Base-by-base conservation (phyloP, 2,329 filamentous ascomycete species). In the Neopestalotiopsis sp. region DNA sequence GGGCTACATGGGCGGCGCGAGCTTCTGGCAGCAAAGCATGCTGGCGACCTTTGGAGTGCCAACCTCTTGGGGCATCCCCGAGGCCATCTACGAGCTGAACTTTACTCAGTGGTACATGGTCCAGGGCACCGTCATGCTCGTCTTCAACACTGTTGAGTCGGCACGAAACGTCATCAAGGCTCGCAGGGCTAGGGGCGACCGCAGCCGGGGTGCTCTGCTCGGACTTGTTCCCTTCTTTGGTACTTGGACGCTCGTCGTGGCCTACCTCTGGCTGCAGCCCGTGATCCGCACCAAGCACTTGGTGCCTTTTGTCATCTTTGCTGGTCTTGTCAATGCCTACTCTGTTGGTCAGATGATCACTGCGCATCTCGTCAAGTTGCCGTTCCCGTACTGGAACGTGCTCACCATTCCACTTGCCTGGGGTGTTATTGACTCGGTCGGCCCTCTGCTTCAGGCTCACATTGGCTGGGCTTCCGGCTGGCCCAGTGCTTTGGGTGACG, bases 321-420 rank as follows among this genome's bases (percentile, higher is more conserved):
- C 92, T 57, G 95, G 95, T 67, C 84, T 98, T 68, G 87, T 97
- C 78, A 98, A 98, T 79, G 95, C 96, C 70, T 98, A 98, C 84
- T 93, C 92, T 65, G 95, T 98, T 68, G 95, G 95, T 6, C 92
- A 95, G 79, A 98, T 98, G 85, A 98, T 98, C 81, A 94, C 94
- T 58, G 95, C 95, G 0, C 96, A 99, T 81, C 86, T 99, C 24
- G 94, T 95, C 70, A 93, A 95, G 81, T 88, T 93, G 57, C 87
- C 88, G 13, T 99, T 98, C 83, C 96, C 96, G 5, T 97, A 95
- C 85, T 90, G 91, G 81, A 98, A 98, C 80, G 89, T 98, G 20
- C 86, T 98, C 62, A 87, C 91, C 57, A 80, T 95, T 28, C 95
- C 95, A 0, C 86, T 99, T 28, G 87, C 89, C 38, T 91, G 90